A percentile compares a stretch with the other conserved stretches of the same genome.
Conservation (phyloP, 2,329 filamentous ascomycete species). For the Aureobasidium pullulans region DNA sequence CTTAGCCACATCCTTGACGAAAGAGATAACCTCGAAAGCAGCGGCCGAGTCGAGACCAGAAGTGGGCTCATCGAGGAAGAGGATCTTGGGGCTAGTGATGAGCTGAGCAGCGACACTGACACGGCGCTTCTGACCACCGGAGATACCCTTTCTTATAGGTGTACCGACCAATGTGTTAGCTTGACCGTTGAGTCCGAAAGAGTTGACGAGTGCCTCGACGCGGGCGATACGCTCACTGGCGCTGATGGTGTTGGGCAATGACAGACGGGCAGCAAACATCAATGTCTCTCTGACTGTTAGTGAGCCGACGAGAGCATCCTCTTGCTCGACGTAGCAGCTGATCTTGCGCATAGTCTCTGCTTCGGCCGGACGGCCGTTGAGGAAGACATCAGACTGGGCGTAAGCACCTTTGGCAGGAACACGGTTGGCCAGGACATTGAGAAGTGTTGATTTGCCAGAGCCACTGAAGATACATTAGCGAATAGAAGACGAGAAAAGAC, state of each 20-base stretch:
- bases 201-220: conserved; percentile 58
- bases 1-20: conserved; percentile 59
- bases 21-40: conserved; percentile 68
- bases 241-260: conserved; percentile 44
- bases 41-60: conserved; percentile 74
- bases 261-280: conserved; percentile 65
- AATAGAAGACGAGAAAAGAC: background rate
- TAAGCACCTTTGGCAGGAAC: conserved; percentile 46
- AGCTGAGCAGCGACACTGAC: conserved; percentile 74
- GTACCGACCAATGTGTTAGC: conserved; percentile 70
- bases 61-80: conserved; percentile 80
- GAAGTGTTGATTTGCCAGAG: conserved; percentile 73
- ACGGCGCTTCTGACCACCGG: conserved; percentile 76
- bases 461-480: conserved; percentile 29
- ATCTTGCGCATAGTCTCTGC: conserved; percentile 54
- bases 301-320: conserved; percentile 74
- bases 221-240: conserved; percentile 54
- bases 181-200: conserved; percentile 67
- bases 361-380: conserved; percentile 56
- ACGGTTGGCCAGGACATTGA: conserved; percentile 69
- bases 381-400: conserved; percentile 46
- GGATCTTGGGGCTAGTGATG: conserved; percentile 69
- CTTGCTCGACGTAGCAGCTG: conserved; percentile 77
- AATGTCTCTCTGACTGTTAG: conserved; percentile 75
- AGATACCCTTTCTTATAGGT: conserved; percentile 73